Evolutionary conservation across 306 rosid genomes (phyloP).

Genomic region (Nissolia schottii): DNA sequence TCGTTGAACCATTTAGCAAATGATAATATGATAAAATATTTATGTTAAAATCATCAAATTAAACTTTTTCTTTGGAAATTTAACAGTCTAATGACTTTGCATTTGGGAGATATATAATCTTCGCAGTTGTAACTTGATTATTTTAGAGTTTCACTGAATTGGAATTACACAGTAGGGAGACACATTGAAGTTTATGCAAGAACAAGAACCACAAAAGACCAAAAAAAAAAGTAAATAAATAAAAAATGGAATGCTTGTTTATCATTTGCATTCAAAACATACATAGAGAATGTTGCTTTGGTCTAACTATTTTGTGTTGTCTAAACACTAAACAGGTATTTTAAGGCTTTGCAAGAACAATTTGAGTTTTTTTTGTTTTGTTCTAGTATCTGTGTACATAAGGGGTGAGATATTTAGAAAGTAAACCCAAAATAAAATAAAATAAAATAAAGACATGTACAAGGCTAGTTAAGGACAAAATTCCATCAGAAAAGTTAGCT

Average conservation of each 20-base stretch:
- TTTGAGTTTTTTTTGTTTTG: neutral
- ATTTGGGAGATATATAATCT: neutral
- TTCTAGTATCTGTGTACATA: neutral
- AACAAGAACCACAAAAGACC: neutral
- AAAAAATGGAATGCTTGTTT: neutral
- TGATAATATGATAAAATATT: too few species aligned
- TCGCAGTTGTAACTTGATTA: neutral
- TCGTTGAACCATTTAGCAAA: too few species aligned
- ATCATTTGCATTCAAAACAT: neutral
- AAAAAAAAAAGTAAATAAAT: neutral
- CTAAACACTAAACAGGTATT: neutral
- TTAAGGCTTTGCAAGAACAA: neutral
- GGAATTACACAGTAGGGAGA: neutral
- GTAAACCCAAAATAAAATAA: neutral
- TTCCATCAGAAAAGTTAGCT: neutral
- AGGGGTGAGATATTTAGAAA: neutral
- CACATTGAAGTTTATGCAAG: neutral
- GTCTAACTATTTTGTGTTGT: neutral
- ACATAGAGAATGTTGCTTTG: neutral
- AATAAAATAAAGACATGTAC: neutral
- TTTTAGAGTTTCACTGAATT: neutral
- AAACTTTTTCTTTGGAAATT: too few species aligned
- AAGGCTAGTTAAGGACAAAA: constrained; percentile 1
- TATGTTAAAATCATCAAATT: too few species aligned
- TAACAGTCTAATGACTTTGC: neutral